Conservation (phyloP, 768 basidiomycete genomes). For the Lyophyllum decastes region DNA sequence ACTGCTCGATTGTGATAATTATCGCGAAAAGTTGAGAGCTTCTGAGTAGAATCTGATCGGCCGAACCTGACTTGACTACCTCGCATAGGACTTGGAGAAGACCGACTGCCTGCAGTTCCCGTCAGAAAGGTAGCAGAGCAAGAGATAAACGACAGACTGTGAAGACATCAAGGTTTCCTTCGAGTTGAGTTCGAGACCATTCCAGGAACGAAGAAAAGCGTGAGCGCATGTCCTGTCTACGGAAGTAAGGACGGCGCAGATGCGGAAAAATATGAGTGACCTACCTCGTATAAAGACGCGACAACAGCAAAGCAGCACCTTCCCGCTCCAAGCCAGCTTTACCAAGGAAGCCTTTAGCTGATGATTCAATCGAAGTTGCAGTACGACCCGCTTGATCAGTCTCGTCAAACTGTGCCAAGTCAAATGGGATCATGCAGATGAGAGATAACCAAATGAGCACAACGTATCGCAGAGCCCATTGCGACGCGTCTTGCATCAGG, state of each 20-base stretch:
- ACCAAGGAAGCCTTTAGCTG: slow-evolving; percentile 58
- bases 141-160: slow-evolving; percentile 38
- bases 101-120: slow-evolving; percentile 57
- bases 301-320: slow-evolving; percentile 77
- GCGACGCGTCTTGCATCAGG: slow-evolving; percentile 38
- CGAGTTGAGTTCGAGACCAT: slow-evolving; percentile 42
- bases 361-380: slow-evolving; percentile 52
- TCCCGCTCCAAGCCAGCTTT: slow-evolving; percentile 85
- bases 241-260: slow-evolving; percentile 2
- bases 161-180: slow-evolving; percentile 45
- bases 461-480: slow-evolving; percentile 85
- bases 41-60: slow-evolving; percentile 49
- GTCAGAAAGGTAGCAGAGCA: slow-evolving; percentile 1
- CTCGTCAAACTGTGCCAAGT: slow-evolving; percentile 84
- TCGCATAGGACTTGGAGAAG: slow-evolving; percentile 70
- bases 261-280: slow-evolving; percentile 19
- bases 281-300: slow-evolving; percentile 79
- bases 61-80: slow-evolving; percentile 63
- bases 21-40: slow-evolving; percentile 47
- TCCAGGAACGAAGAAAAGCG: slow-evolving; percentile 55
- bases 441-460: slow-evolving; percentile 92
- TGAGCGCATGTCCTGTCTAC: slow-evolving; percentile 59
- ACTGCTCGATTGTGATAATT: slow-evolving; percentile 41
- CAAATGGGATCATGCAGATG: slow-evolving; percentile 92
- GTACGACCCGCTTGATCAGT: slow-evolving; percentile 51